Percentiles rank a stretch among this genome's conserved stretches.
phyloP scores from a whole-genome alignment of 805 yeast species.

The Starmerella tilneyi region DNA sequence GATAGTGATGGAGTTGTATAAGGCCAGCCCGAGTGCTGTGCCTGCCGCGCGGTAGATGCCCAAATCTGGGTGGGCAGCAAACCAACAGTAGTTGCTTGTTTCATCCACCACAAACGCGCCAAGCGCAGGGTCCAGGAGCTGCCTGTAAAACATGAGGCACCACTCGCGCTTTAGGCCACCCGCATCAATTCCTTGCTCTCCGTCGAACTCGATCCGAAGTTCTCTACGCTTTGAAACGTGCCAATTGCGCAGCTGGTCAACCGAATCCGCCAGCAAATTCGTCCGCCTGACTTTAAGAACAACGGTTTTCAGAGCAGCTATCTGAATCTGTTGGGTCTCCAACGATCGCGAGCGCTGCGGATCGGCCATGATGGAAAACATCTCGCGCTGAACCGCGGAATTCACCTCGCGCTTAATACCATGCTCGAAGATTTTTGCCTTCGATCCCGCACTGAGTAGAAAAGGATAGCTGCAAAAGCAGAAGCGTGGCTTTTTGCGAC shows the following conservation, averaged over 20 bases:
- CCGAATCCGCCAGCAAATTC: conserved; percentile 61
- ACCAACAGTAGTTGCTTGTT: conserved; percentile 70
- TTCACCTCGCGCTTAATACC: conserved; percentile 22
- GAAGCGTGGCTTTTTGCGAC: conserved; percentile 30
- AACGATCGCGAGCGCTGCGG: conserved; percentile 1
- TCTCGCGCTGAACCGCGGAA: conserved; percentile 18
- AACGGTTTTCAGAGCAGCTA: conserved; percentile 8
- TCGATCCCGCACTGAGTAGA: conserved; percentile 68
- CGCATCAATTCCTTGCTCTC: conserved; percentile 90
- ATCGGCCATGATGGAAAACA: conserved; percentile 15
- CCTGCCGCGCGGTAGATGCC: conserved; percentile 63
- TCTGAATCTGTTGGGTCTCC: conserved; percentile 6
- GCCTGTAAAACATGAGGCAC: conserved; percentile 66
- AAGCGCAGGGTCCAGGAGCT: conserved; percentile 55
- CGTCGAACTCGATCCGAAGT: conserved; percentile 64
- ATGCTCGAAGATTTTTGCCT: conserved; percentile 67
- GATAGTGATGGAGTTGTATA: conserved; percentile 78
- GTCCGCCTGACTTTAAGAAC: conserved; percentile 58
- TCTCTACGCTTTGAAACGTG: conserved; percentile 45
- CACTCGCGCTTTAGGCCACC: conserved; percentile 93
- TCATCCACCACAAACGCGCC: conserved; percentile 59
- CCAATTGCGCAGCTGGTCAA: conserved; percentile 44
- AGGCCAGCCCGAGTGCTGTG: conserved; percentile 76
- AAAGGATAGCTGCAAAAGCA: conserved; percentile 79
- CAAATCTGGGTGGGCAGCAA: conserved; percentile 31